Evolutionary conservation across 352 stramenopile genomes (phyloP).

Genomic region (Globisporangium alternatum): DNA sequence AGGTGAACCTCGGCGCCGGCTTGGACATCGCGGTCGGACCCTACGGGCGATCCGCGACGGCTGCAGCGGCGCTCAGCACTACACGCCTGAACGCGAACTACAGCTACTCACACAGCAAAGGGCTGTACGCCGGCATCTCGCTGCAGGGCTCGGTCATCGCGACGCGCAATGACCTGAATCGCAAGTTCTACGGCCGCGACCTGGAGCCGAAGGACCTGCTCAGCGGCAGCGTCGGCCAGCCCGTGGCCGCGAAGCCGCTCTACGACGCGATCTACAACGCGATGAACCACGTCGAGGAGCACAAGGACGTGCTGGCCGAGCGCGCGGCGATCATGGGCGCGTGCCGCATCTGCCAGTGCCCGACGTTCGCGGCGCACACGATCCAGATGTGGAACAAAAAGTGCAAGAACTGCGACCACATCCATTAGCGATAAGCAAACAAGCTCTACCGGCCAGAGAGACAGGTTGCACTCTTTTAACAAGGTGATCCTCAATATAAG

Average conservation of each 20-base stretch:
- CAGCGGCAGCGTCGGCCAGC: conserved; percentile 33
- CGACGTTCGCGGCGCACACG: conserved; percentile 38
- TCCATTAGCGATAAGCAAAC: conserved; percentile 23
- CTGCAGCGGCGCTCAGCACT: conserved; percentile 56
- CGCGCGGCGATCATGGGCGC: conserved; percentile 37
- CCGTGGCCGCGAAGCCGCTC: conserved; percentile 37
- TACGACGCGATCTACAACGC: conserved; percentile 54
- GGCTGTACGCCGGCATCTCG: conserved; percentile 88
- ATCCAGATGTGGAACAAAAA: conserved; percentile 62
- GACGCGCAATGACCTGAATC: conserved; percentile 81
- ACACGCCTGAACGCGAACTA: conserved; percentile 80
- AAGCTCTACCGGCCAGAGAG: neutral
- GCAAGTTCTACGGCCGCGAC: conserved; percentile 90
- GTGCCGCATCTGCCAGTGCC: conserved; percentile 39
- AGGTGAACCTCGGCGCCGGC: conserved; percentile 86
- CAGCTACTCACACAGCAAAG: conserved; percentile 89
- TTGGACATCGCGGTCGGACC: conserved; percentile 84
- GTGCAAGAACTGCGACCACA: conserved; percentile 53
- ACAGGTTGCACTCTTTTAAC: neutral
- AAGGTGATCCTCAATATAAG: neutral
- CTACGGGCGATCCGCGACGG: conserved; percentile 59
- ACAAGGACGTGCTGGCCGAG: conserved; percentile 31
- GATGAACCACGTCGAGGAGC: conserved; percentile 35
- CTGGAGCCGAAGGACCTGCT: conserved; percentile 45
- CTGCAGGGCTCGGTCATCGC: conserved; percentile 89